Percentiles rank a stretch among this genome's conserved stretches.
These are phyloP conservation scores for Hydnomerulius pinastri DNA, from an alignment of 768 basidiomycete genomes.

Conservation along the genomic window DNA sequence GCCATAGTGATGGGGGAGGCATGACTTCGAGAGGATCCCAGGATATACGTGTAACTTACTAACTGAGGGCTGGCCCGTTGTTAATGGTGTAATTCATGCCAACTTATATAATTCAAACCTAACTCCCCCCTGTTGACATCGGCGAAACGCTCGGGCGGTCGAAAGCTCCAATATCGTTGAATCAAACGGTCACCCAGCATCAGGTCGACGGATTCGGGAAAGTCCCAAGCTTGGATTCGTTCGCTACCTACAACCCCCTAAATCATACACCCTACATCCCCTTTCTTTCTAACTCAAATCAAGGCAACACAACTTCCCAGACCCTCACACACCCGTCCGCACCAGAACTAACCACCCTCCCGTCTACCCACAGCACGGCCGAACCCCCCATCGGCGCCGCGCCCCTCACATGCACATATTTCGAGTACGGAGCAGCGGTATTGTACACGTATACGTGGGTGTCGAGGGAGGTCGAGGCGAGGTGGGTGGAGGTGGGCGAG, in stretches of 20 bases:
- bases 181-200: no score
- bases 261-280: no score
- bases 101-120: no score
- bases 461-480: slow-evolving; percentile 90
- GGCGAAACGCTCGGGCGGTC: background rate
- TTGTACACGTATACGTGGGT: slow-evolving; percentile 91
- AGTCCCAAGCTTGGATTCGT: no score
- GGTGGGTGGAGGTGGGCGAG: slow-evolving; percentile 54
- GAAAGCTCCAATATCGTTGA: no score
- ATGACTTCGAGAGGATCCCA: background rate
- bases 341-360: slow-evolving; percentile 68
- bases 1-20: background rate
- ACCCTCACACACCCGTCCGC: slow-evolving; percentile 79
- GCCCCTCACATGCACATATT: slow-evolving; percentile 82
- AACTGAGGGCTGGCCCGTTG: background rate
- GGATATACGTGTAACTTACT: background rate
- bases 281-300: no score
- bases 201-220: no score
- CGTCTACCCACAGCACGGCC: slow-evolving; percentile 75
- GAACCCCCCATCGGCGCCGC: slow-evolving; percentile 85
- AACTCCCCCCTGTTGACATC: background rate
- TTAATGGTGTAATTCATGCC: no score
- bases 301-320: slow-evolving; percentile 55
- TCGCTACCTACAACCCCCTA: no score
- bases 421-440: slow-evolving; percentile 59